Evolutionary conservation across 1,284 basidiomycete genomes (phyloP).

Genomic region (Volvariella surrecta): DNA sequence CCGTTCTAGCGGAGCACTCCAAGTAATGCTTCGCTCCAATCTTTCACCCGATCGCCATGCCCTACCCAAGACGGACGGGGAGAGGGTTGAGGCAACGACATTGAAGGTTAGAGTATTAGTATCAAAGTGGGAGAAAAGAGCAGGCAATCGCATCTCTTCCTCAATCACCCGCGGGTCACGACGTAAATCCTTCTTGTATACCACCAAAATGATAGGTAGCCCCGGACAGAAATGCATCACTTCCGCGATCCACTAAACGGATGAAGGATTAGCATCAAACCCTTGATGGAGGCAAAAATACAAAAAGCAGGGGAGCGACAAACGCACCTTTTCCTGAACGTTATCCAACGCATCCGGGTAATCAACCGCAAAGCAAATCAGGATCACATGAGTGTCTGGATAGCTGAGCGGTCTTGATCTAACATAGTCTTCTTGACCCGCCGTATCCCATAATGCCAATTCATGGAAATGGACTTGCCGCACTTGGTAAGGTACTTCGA

Average conservation of each 20-base stretch:
- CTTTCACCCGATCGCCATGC: slow-evolving; percentile 81
- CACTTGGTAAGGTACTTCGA: too few relatives aligned
- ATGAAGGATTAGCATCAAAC: too few relatives aligned
- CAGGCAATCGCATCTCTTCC: slow-evolving; percentile 44
- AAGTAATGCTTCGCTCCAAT: slow-evolving; percentile 85
- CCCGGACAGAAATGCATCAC: slow-evolving; percentile 89
- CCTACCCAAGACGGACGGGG: slow-evolving; percentile 31
- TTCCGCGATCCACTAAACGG: slow-evolving; percentile 83
- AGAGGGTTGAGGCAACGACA: neutral
- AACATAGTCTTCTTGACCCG: slow-evolving; percentile 80
- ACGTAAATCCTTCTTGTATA: slow-evolving; percentile 87
- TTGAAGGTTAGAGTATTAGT: too few relatives aligned
- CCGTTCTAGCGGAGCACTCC: slow-evolving; percentile 85
- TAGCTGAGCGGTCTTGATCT: slow-evolving; percentile 79
- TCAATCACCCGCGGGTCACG: slow-evolving; percentile 73
- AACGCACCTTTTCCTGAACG: slow-evolving; percentile 81
- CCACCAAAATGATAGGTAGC: slow-evolving; percentile 84
- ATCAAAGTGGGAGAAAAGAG: too few relatives aligned
- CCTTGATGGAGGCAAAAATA: slow-evolving; percentile 1
- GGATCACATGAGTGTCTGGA: slow-evolving; percentile 81
- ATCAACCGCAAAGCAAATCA: slow-evolving; percentile 84
- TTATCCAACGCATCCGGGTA: slow-evolving; percentile 83
- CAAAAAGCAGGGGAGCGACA: neutral
- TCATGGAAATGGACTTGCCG: slow-evolving; percentile 26
- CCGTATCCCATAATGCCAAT: slow-evolving; percentile 86